phyloP scores from a whole-genome alignment of 2,329 filamentous ascomycete genomes.

The Penicillium sp. region DNA sequence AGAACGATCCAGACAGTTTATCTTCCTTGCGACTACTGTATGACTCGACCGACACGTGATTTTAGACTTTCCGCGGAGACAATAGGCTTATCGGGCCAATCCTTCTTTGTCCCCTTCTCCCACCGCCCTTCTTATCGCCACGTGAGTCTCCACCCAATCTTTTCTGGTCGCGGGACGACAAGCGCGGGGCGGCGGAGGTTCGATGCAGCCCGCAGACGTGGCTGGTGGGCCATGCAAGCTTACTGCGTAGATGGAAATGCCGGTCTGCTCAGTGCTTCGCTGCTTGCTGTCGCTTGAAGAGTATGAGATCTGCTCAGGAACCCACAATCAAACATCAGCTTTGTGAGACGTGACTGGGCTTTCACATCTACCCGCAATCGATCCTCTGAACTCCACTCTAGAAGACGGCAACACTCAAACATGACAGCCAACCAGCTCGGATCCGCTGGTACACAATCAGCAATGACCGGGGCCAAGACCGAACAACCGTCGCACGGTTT shows the following conservation, averaged over 20 bases:
- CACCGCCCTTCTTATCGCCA: slow-evolving; percentile 6
- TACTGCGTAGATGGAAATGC: neutral
- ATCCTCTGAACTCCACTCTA: neutral
- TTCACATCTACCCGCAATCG: neutral
- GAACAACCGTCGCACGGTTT: slow-evolving; percentile 3
- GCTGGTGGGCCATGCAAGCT: neutral
- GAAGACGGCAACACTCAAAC: neutral
- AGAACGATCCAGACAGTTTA: neutral
- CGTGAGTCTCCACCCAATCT: slow-evolving; percentile 5
- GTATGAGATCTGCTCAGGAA: neutral
- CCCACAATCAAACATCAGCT: neutral
- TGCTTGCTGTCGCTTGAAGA: too few relatives aligned
- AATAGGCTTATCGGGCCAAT: slow-evolving; percentile 10
- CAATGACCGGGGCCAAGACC: slow-evolving; percentile 1
- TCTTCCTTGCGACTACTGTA: neutral
- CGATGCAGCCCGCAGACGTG: neutral
- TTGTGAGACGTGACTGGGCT: too few relatives aligned
- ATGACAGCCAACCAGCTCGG: slow-evolving; percentile 14
- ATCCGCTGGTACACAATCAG: slow-evolving; percentile 5
- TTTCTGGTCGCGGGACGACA: neutral
- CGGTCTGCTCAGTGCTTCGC: neutral
- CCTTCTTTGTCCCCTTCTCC: too few relatives aligned
- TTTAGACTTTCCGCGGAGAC: slow-evolving; percentile 12
- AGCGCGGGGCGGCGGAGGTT: neutral
- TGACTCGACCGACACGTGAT: slow-evolving; percentile 16